Evolutionary conservation across 257 asterid species (phyloP).

Genomic region (Ocimum tenuiflorum): DNA sequence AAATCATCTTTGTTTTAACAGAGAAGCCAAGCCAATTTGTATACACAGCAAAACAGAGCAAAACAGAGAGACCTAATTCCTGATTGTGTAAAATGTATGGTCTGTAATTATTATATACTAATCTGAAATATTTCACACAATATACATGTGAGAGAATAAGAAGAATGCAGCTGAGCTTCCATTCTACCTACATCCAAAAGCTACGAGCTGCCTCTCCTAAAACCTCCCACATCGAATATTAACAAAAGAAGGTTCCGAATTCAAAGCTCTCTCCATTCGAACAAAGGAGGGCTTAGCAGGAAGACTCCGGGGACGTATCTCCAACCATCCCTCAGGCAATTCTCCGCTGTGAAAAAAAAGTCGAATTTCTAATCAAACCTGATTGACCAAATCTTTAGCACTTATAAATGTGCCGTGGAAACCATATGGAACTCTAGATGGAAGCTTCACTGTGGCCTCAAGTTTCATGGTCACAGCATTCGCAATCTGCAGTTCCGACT

Average conservation of each 20-base stretch:
- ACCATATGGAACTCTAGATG: conserved; percentile 90
- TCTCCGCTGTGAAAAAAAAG: conserved; percentile 23
- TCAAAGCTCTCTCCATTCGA: conserved; percentile 15
- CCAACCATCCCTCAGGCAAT: conserved; percentile 77
- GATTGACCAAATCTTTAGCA: conserved; percentile 54
- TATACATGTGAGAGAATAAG: conserved; percentile 41
- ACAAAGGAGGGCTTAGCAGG: conserved; percentile 19
- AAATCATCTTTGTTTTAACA: too few relatives aligned
- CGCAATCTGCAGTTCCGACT: conserved; percentile 72
- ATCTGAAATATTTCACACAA: not conserved
- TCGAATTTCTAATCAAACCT: conserved; percentile 27
- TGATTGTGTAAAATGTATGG: conserved; percentile 18
- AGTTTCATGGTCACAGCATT: conserved; percentile 55
- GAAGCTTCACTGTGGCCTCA: conserved; percentile 68
- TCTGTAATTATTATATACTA: conserved; percentile 5
- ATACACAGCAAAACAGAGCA: conserved; percentile 12
- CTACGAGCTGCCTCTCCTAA: conserved; percentile 72
- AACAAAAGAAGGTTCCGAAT: conserved; percentile 7
- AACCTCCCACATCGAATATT: conserved; percentile 37
- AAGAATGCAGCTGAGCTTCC: conserved; percentile 92
- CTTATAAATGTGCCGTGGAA: conserved; percentile 83
- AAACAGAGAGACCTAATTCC: conserved; percentile 25
- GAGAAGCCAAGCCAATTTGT: too few relatives aligned
- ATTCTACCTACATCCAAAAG: conserved; percentile 61
- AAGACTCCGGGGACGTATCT: conserved; percentile 83